Evolutionary conservation across 768 basidiomycete species (phyloP).

Genomic region (Hebeloma cylindrosporum): DNA sequence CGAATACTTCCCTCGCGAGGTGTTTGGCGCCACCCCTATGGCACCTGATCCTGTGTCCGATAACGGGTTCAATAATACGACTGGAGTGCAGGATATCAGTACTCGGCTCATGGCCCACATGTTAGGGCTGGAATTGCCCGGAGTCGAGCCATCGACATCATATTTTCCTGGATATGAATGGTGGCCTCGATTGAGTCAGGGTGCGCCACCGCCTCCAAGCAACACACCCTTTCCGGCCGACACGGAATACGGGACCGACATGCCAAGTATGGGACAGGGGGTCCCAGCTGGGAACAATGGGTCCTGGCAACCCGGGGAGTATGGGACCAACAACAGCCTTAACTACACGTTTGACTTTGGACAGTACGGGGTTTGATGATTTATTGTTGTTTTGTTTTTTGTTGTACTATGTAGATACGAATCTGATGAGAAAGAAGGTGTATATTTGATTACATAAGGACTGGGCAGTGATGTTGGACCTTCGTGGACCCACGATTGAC

Average conservation of each 20-base stretch:
- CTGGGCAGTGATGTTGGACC: constrained; percentile 26
- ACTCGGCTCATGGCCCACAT: constrained; percentile 72
- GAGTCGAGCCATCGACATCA: constrained; percentile 59
- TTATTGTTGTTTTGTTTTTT: constrained; percentile 15
- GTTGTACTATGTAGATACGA: constrained; percentile 9
- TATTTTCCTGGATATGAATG: constrained; percentile 61
- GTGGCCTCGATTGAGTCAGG: constrained; percentile 54
- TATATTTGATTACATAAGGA: constrained; percentile 23
- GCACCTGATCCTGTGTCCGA: constrained; percentile 19
- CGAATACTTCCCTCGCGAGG: constrained; percentile 44
- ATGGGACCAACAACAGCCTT: constrained; percentile 21
- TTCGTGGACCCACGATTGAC: constrained; percentile 35
- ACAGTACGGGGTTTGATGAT: constrained; percentile 26
- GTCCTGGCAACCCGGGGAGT: too few species aligned
- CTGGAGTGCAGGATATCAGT: constrained; percentile 62
- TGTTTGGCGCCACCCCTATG: constrained; percentile 26
- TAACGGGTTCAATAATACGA: constrained; percentile 27
- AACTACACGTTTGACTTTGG: constrained; percentile 33
- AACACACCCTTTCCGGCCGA: constrained; percentile 12
- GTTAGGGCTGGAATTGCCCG: constrained; percentile 65
- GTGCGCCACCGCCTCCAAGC: too few species aligned
- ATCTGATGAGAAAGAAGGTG: constrained; percentile 18
- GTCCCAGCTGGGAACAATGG: constrained; percentile 14
- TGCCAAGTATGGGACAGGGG: constrained; percentile 17
- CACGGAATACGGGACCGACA: constrained; percentile 15